These are phyloP conservation scores for Puccinia triticina DNA, from an alignment of 1,284 basidiomycete genomes.

Conservation along the genomic window DNA sequence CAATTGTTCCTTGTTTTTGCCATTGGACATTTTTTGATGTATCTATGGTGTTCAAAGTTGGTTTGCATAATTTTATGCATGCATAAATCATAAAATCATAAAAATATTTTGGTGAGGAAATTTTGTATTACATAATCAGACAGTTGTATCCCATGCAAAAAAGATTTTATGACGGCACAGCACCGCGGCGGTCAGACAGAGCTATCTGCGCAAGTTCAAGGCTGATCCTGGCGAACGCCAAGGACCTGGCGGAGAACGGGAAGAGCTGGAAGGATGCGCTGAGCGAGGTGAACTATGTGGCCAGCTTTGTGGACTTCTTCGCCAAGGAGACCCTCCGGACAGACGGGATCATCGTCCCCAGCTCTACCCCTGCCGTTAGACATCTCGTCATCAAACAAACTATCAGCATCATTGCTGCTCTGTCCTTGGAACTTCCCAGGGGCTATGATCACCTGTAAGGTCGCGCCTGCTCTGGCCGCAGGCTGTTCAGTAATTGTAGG, in stretches of 20 bases:
- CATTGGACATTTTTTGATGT: too few relatives aligned
- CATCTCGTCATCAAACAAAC: constrained; percentile 92
- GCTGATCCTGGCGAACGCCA: constrained; percentile 75
- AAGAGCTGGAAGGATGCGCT: constrained; percentile 81
- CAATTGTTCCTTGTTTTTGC: too few relatives aligned
- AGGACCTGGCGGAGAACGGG: constrained; percentile 88
- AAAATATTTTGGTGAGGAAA: too few relatives aligned
- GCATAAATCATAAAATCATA: too few relatives aligned
- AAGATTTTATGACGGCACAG: constrained; percentile 67
- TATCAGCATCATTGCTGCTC: too few relatives aligned
- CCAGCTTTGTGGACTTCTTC: constrained; percentile 59
- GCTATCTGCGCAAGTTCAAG: constrained; percentile 75
- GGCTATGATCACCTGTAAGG: constrained; percentile 88
- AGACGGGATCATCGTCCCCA: constrained; percentile 78
- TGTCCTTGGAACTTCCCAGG: constrained; percentile 78
- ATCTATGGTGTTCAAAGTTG: too few relatives aligned
- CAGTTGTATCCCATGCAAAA: too few relatives aligned
- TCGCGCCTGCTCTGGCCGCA: constrained; percentile 83
- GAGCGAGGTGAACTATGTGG: constrained; percentile 61
- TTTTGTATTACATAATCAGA: too few relatives aligned
- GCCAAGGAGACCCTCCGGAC: constrained; percentile 62
- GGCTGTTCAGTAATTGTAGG: constrained; percentile 84
- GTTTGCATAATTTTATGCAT: too few relatives aligned
- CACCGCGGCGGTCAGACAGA: constrained; percentile 69
- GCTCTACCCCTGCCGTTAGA: constrained; percentile 71